Base-by-base conservation (phyloP, 1,284 basidiomycete genomes). In the Athelia psychrophila region DNA sequence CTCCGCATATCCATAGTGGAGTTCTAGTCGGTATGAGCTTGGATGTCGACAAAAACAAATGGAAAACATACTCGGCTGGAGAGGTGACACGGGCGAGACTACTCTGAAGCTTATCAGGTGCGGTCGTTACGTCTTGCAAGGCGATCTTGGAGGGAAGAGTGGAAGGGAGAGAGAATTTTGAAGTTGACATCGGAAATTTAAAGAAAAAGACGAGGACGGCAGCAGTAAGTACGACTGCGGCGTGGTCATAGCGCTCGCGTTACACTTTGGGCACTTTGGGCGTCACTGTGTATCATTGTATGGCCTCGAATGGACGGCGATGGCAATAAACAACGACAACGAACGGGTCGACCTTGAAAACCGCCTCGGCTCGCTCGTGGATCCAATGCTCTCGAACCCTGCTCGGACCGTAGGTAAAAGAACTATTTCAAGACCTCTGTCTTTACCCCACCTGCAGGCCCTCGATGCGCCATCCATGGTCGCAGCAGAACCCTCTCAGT, bases 1-100 rank as follows among this genome's bases (percentile, higher is more conserved):
- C 65, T 10, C 71, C 80, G 60, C 85, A 88, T 53, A 88, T 84
- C 63, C 76, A 85, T 47, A 87, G 82, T 1, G 83, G 77, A 2
- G 83, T 86, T 52, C 85, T 86, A 61, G n/a, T n/a, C n/a, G n/a
- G n/a, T n/a, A n/a, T n/a, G n/a, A n/a, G n/a, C n/a, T n/a, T n/a
- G n/a, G n/a, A n/a, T n/a, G n/a, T n/a, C n/a, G n/a, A n/a, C n/a
- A n/a, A n/a, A n/a, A n/a, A n/a, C n/a, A n/a, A n/a, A n/a, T n/a
- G n/a, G n/a, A n/a, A n/a, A n/a, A 68, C 77, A 55, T 58, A 83
- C 83, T 80, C 77, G 48, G 73, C 63, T 20, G 83, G 78, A 30
- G 71, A 72, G 0, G 81, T 82, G 42, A 80, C 75, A 48, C 76
- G 77, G n/a, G 74, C 80, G 10, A 79, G 64, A 16, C 64, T 68